Percentiles rank a stretch among this genome's conserved stretches.
phyloP scores from a whole-genome alignment of 371 early-diverging fungal species.

The Mortierella sp. region DNA sequence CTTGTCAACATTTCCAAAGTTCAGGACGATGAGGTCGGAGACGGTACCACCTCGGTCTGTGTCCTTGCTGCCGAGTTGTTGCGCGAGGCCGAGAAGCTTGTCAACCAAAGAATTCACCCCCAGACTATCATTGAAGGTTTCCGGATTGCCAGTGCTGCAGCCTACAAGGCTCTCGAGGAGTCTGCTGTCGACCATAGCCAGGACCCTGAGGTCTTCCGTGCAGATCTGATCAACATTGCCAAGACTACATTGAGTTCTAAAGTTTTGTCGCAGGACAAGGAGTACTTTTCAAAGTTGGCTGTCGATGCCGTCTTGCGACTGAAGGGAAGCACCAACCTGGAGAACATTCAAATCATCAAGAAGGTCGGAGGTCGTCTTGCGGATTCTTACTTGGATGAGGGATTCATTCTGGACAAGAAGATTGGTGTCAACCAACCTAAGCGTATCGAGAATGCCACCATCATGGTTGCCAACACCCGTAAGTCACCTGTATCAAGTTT shows the following conservation, averaged over 20 bases:
- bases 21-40: constrained; percentile 99
- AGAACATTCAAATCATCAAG: constrained; percentile 99
- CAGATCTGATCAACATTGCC: constrained; percentile 97
- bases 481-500: constrained; percentile 32
- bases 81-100: constrained; percentile 95
- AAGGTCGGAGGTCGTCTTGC: constrained; percentile 96
- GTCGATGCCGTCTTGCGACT: constrained; percentile 98
- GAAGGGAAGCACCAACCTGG: constrained; percentile 97
- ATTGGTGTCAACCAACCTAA: constrained; percentile 98
- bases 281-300: constrained; percentile 96
- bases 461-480: constrained; percentile 99
- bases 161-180: constrained; percentile 88
- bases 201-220: constrained; percentile 79
- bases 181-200: constrained; percentile 86
- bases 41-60: constrained; percentile 99
- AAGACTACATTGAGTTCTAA: constrained; percentile 99
- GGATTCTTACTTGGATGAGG: constrained; percentile 98
- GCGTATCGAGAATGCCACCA: constrained; percentile 95
- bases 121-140: constrained; percentile 99
- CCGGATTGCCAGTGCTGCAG: constrained; percentile 92
- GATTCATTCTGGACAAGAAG: constrained; percentile 99
- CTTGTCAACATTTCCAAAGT: constrained; percentile 98
- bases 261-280: constrained; percentile 97
- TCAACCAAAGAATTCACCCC: constrained; percentile 97
- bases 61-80: constrained; percentile 98